Conservation (phyloP, 768 basidiomycete species). For the Kwoniella europaea region DNA sequence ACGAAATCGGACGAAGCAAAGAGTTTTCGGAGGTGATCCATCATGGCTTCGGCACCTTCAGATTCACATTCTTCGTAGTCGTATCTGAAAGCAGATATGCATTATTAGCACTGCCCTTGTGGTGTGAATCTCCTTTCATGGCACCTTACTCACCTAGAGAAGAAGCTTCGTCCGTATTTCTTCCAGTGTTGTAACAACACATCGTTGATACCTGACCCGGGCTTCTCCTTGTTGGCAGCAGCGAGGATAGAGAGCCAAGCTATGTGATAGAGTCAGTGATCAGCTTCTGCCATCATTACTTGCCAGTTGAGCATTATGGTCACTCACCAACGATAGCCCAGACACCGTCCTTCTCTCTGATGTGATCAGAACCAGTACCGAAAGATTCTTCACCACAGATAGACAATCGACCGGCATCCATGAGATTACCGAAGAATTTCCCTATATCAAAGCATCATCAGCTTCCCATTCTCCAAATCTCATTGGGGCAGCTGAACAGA, state of each 20-base stretch:
- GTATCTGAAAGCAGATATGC: conserved; percentile 64
- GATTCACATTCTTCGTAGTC: conserved; percentile 98
- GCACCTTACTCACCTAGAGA: conserved; percentile 66
- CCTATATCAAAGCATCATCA: conserved; percentile 62
- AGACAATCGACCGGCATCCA: conserved; percentile 96
- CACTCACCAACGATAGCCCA: conserved; percentile 91
- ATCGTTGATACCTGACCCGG: conserved; percentile 73
- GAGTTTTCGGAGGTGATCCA: conserved; percentile 73
- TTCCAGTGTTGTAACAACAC: conserved; percentile 84
- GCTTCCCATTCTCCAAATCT: not conserved
- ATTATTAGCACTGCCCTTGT: not conserved
- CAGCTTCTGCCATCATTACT: not conserved
- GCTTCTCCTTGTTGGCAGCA: conserved; percentile 74
- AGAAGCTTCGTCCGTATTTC: conserved; percentile 95
- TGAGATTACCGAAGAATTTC: conserved; percentile 99
- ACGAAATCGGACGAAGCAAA: conserved; percentile 69
- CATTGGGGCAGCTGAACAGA: too few relatives aligned
- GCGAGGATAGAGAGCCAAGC: conserved; percentile 96
- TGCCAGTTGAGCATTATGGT: not conserved
- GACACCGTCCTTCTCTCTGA: conserved; percentile 98
- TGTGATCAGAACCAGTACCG: conserved; percentile 99
- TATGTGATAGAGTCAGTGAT: conserved; percentile 50
- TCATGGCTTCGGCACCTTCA: conserved; percentile 83
- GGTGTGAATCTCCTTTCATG: not conserved
- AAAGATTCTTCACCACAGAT: conserved; percentile 99